A percentile compares a stretch with the other conserved stretches of the same genome.
Conservation (phyloP, 352 stramenopile species). For the Aphanomyces astaci region DNA sequence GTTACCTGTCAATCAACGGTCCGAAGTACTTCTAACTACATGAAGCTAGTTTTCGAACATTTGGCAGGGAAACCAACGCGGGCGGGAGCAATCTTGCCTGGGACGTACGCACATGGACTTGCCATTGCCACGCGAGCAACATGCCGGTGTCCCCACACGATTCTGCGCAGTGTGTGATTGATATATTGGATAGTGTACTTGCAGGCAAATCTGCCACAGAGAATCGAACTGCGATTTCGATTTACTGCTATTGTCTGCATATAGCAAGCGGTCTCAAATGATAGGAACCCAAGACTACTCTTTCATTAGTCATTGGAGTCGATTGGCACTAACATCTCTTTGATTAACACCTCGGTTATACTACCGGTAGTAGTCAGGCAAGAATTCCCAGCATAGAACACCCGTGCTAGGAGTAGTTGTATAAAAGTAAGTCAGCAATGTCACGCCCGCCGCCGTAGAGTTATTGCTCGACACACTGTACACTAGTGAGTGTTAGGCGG, state of each 20-base stretch:
- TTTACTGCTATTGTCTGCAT: constrained; percentile 26
- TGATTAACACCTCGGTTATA: too few relatives aligned
- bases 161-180: too few relatives aligned
- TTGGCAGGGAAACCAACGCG: constrained; percentile 23
- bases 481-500: too few relatives aligned
- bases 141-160: constrained; percentile 21
- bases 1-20: constrained; percentile 24
- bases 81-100: constrained; percentile 6
- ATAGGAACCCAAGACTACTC: constrained; percentile 24
- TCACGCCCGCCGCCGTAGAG: too few relatives aligned
- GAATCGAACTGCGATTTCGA: constrained; percentile 25
- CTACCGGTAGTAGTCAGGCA: too few relatives aligned
- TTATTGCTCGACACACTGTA: too few relatives aligned
- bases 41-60: constrained; percentile 25
- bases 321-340: constrained; percentile 23
- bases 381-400: too few relatives aligned
- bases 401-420: neutral
- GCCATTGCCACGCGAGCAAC: neutral
- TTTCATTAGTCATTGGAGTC: constrained; percentile 14
- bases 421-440: too few relatives aligned
- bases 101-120: constrained; percentile 20
- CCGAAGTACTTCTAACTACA: constrained; percentile 20
- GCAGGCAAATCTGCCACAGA: constrained; percentile 26
- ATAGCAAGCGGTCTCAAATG: constrained; percentile 25
- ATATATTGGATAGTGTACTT: too few relatives aligned